A percentile compares a stretch with the other conserved stretches of the same genome.
Conservation (phyloP, 805 yeast genomes). For the Metahyphopichia silvanorum region DNA sequence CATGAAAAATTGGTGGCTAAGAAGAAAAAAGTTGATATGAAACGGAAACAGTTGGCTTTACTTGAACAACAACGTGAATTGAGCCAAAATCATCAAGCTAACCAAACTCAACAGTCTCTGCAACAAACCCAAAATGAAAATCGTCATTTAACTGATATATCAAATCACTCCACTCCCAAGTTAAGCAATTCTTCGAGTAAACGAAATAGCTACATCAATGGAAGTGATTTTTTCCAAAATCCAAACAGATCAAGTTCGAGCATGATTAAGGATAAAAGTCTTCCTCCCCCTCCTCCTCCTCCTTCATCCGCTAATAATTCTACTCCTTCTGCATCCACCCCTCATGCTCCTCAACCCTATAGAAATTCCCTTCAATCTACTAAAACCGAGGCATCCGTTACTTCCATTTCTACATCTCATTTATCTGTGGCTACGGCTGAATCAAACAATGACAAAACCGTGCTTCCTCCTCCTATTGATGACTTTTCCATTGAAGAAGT, state of each 20-base stretch:
- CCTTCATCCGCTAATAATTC: not conserved
- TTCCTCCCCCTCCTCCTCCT: conserved; percentile 12
- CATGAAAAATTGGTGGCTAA: conserved; percentile 79
- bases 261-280: conserved; percentile 8
- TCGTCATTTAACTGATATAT: conserved; percentile 2
- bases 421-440: conserved; percentile 6
- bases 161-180: conserved; percentile 1
- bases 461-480: conserved; percentile 8
- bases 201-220: conserved; percentile 1
- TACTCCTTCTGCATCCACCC: not conserved
- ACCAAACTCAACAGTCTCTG: not conserved
- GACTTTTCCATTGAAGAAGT: conserved; percentile 40
- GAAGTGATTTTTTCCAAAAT: not conserved
- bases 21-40: conserved; percentile 60
- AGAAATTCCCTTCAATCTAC: conserved; percentile 16
- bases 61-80: conserved; percentile 7
- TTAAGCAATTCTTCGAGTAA: conserved; percentile 5
- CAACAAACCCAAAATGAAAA: not conserved
- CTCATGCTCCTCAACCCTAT: conserved; percentile 1
- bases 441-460: conserved; percentile 1
- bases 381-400: conserved; percentile 9
- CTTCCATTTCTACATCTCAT: conserved; percentile 10
- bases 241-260: conserved; percentile 8
- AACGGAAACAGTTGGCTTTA: conserved; percentile 30
- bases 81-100: not conserved